Evolutionary conservation across 495 filamentous ascomycete genomes (phyloP).

Genomic region (Hypomontagnella monticulosa): DNA sequence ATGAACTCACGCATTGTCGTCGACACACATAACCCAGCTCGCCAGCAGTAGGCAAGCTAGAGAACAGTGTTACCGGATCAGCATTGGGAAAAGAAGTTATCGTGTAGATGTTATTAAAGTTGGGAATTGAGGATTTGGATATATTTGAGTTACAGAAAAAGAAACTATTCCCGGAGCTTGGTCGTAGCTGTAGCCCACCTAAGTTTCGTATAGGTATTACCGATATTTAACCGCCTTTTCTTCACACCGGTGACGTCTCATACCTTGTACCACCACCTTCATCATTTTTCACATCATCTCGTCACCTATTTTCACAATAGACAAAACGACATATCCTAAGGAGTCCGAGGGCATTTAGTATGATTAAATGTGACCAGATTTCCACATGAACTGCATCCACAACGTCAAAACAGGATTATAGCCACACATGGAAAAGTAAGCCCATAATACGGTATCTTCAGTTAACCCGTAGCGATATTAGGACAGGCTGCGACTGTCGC

Average conservation of each 20-base stretch:
- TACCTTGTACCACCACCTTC: no score
- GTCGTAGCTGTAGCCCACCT: no score
- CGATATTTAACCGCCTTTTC: no score
- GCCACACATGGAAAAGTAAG: not conserved
- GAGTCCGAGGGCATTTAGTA: no score
- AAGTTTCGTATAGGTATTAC: no score
- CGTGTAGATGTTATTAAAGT: conserved; percentile 4
- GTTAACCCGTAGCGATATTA: not conserved
- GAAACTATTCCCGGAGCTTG: not conserved
- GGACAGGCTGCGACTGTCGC: not conserved
- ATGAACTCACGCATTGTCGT: conserved; percentile 91
- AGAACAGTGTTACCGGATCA: conserved; percentile 28
- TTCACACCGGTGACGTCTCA: no score
- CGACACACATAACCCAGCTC: conserved; percentile 28
- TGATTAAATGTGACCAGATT: no score
- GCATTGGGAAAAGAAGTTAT: conserved; percentile 17
- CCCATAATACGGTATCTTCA: not conserved
- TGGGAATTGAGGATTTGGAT: not conserved
- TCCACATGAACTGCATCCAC: no score
- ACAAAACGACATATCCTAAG: no score
- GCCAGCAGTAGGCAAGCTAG: conserved; percentile 31
- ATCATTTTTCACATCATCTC: no score
- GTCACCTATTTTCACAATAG: no score
- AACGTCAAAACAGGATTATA: no score
- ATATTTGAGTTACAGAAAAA: not conserved